Conservation (phyloP, 1,284 basidiomycete species). For the Ustilago cynodontis region DNA sequence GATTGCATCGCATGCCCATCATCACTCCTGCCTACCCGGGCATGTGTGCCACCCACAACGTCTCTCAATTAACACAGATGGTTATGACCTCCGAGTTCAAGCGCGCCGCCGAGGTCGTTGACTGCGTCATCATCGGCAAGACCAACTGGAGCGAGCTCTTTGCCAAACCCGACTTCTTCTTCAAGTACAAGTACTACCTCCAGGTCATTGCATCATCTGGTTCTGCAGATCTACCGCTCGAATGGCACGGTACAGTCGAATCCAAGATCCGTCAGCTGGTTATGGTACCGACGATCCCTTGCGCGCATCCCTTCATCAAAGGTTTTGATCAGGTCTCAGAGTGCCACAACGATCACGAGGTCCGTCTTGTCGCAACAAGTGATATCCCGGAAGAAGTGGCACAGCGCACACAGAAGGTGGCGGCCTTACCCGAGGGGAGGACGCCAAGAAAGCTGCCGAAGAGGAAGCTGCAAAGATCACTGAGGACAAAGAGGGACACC, state of each 20-base stretch:
- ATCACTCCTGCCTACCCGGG: constrained; percentile 99
- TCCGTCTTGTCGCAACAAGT: constrained; percentile 62
- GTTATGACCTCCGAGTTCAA: constrained; percentile 97
- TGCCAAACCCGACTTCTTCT: constrained; percentile 94
- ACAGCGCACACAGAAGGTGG: constrained; percentile 58
- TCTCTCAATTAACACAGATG: constrained; percentile 92
- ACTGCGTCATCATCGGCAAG: constrained; percentile 86
- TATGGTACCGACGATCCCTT: constrained; percentile 88
- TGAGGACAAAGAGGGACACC: constrained; percentile 72
- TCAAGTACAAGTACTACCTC: constrained; percentile 97
- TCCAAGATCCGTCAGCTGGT: constrained; percentile 94
- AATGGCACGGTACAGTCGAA: constrained; percentile 98
- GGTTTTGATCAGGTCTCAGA: constrained; percentile 89
- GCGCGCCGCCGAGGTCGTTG: constrained; percentile 91
- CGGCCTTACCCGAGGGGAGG: constrained; percentile 57
- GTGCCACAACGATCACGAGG: constrained; percentile 81
- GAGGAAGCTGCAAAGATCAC: constrained; percentile 55
- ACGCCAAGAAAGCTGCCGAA: constrained; percentile 51
- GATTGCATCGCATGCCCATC: constrained; percentile 98
- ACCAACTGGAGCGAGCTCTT: constrained; percentile 86
- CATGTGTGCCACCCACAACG: constrained; percentile 99
- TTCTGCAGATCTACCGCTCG: constrained; percentile 85
- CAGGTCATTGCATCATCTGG: constrained; percentile 91
- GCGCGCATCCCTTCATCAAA: constrained; percentile 95
- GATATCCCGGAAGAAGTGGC: constrained; percentile 66